These are phyloP conservation scores for Escallonia herrerae DNA, from an alignment of 129 eudicot genomes.

Conservation along the genomic window DNA sequence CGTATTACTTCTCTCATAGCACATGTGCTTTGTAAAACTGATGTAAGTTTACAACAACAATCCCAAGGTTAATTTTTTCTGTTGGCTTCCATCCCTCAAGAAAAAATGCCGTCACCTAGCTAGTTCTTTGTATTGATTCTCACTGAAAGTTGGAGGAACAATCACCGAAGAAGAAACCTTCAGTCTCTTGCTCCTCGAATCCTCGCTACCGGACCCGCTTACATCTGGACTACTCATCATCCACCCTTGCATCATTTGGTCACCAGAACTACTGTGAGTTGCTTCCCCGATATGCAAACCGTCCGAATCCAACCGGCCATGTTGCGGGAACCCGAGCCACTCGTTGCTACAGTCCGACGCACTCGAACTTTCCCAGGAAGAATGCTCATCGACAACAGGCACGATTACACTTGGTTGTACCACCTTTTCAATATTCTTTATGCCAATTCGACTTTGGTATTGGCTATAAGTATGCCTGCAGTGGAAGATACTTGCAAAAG, in stretches of 20 bases:
- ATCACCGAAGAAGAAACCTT: conserved; percentile 74
- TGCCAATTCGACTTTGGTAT: conserved; percentile 21
- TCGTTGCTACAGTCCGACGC: conserved; percentile 50
- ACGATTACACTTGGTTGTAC: conserved; percentile 81
- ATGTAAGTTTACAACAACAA: too few relatives aligned
- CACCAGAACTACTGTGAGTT: conserved; percentile 24
- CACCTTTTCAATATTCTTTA: conserved; percentile 42
- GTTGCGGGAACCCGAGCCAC: conserved; percentile 32
- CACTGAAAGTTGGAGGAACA: conserved; percentile 68
- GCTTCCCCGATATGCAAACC: conserved; percentile 56
- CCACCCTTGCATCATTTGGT: conserved; percentile 44
- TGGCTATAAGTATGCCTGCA: conserved; percentile 25
- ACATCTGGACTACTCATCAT: conserved; percentile 48
- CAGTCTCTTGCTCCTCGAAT: conserved; percentile 67
- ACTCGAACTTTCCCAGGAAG: conserved; percentile 60
- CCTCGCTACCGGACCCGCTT: conserved; percentile 25
- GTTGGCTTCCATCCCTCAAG: too few relatives aligned
- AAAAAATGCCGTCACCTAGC: too few relatives aligned
- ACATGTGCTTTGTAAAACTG: too few relatives aligned
- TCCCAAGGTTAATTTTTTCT: too few relatives aligned
- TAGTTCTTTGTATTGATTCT: conserved; percentile 27
- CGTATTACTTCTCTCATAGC: too few relatives aligned
- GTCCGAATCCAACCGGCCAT: conserved; percentile 47
- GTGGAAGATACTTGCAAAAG: conserved; percentile 75
- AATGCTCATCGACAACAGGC: conserved; percentile 26